Evolutionary conservation across 176 grass and related monocot species (phyloP).

Genomic region (Phoenix roebelenii): DNA sequence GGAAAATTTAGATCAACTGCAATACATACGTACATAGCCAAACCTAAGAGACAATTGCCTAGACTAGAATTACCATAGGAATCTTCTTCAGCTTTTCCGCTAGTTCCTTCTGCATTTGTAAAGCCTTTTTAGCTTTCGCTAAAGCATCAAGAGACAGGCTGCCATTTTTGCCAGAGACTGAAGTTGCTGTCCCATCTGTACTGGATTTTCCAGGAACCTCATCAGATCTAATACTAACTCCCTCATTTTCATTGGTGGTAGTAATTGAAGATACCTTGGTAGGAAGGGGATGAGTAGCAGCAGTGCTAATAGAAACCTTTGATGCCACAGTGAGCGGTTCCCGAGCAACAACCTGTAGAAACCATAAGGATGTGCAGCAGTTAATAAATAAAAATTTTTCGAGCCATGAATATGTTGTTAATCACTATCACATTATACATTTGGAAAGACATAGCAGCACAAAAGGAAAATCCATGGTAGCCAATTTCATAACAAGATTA

Average conservation of each 20-base stretch:
- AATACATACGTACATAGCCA: not conserved
- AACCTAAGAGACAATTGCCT: no score
- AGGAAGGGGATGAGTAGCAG: conserved; percentile 24
- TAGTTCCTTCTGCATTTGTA: conserved; percentile 89
- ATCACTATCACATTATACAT: no score
- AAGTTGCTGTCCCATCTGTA: conserved; percentile 86
- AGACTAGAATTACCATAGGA: conserved; percentile 43
- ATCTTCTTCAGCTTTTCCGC: conserved; percentile 81
- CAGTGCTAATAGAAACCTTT: conserved; percentile 32
- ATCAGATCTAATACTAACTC: conserved; percentile 99
- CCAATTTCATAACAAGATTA: no score
- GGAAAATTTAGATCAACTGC: conserved; percentile 8
- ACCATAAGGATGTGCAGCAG: not conserved
- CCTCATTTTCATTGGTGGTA: conserved; percentile 98
- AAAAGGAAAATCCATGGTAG: no score
- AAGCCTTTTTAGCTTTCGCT: conserved; percentile 98
- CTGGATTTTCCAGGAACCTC: conserved; percentile 99
- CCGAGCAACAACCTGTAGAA: conserved; percentile 41
- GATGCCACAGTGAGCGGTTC: conserved; percentile 44
- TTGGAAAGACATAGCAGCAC: no score
- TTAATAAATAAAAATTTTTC: no score
- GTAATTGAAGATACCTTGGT: conserved; percentile 96
- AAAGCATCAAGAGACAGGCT: conserved; percentile 96
- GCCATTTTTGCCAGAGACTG: conserved; percentile 64
- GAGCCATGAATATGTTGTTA: no score